phyloP scores from a whole-genome alignment of 2,329 filamentous ascomycete genomes.

The Neonectria sp. region DNA sequence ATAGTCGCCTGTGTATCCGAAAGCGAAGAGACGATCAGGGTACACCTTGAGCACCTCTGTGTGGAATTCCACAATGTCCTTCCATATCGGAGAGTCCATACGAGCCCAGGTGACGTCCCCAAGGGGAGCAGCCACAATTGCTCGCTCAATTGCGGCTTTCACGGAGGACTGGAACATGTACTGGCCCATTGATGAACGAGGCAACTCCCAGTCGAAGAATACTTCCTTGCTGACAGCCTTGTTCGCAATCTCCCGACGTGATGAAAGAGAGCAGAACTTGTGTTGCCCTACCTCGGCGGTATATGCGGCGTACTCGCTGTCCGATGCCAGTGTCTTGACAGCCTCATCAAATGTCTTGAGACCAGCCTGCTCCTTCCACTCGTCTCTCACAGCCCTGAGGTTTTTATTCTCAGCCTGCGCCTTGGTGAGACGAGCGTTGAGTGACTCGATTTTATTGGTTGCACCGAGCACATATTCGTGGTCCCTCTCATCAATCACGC shows the following conservation, averaged over 20 bases:
- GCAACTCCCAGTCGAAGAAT: slow-evolving; percentile 55
- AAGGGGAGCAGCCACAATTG: slow-evolving; percentile 53
- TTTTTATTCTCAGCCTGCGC: slow-evolving; percentile 44
- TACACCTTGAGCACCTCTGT: slow-evolving; percentile 51
- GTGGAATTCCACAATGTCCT: slow-evolving; percentile 56
- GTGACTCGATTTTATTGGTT: slow-evolving; percentile 45
- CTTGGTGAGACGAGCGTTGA: slow-evolving; percentile 6
- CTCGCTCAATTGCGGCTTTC: slow-evolving; percentile 52
- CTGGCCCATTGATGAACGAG: slow-evolving; percentile 52
- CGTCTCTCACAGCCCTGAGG: slow-evolving; percentile 45
- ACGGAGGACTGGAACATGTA: slow-evolving; percentile 53
- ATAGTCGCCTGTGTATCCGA: slow-evolving; percentile 57
- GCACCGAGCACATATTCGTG: slow-evolving; percentile 58
- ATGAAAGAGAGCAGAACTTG: slow-evolving; percentile 29
- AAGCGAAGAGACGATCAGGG: slow-evolving; percentile 55
- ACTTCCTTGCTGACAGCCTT: slow-evolving; percentile 44
- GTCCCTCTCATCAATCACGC: slow-evolving; percentile 53
- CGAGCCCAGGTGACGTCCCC: slow-evolving; percentile 56
- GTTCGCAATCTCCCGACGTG: slow-evolving; percentile 38
- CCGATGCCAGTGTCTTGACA: slow-evolving; percentile 46
- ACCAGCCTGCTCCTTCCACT: slow-evolving; percentile 51
- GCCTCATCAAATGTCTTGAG: slow-evolving; percentile 55
- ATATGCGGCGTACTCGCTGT: slow-evolving; percentile 48
- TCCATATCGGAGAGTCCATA: slow-evolving; percentile 53
- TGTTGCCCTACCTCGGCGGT: slow-evolving; percentile 9